Conservation (phyloP, 345 rosid species). For the Camelina hispida region DNA sequence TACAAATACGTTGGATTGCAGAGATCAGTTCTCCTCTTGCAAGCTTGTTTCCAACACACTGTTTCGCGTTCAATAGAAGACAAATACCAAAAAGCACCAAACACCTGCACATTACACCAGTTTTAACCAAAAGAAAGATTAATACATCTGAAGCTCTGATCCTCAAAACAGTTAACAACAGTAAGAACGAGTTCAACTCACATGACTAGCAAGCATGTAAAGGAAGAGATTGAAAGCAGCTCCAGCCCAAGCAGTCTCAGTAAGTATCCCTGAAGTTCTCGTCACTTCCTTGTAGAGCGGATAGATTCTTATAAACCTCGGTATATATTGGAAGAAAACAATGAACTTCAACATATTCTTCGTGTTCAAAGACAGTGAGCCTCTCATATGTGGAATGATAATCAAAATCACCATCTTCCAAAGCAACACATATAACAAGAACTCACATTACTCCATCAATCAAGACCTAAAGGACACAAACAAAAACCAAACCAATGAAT, state of each 20-base stretch:
- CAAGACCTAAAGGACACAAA: not conserved
- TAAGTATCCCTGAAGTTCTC: conserved; percentile 86
- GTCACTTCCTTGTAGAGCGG: conserved; percentile 88
- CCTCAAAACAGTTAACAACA: not conserved
- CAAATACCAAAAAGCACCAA: conserved; percentile 93
- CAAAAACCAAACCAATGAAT: no score
- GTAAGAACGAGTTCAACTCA: conserved; percentile 39
- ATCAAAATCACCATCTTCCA: conserved; percentile 67
- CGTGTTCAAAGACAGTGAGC: conserved; percentile 58
- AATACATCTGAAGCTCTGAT: not conserved
- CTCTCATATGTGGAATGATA: conserved; percentile 59
- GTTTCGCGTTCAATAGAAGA: conserved; percentile 72
- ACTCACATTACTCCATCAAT: not conserved
- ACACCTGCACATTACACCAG: conserved; percentile 49
- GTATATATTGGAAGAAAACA: conserved; percentile 77
- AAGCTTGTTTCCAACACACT: conserved; percentile 77
- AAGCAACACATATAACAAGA: no score
- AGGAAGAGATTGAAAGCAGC: conserved; percentile 94
- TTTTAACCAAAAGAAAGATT: conserved; percentile 12
- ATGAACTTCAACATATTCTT: conserved; percentile 79
- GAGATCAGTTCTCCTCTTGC: conserved; percentile 23
- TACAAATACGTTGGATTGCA: conserved; percentile 47
- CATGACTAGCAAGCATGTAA: conserved; percentile 98
- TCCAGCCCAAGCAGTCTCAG: conserved; percentile 98
- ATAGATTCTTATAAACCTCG: conserved; percentile 74